These are phyloP conservation scores for Kwoniella newhampshirensis DNA, from an alignment of 768 basidiomycete species.

Conservation along the genomic window DNA sequence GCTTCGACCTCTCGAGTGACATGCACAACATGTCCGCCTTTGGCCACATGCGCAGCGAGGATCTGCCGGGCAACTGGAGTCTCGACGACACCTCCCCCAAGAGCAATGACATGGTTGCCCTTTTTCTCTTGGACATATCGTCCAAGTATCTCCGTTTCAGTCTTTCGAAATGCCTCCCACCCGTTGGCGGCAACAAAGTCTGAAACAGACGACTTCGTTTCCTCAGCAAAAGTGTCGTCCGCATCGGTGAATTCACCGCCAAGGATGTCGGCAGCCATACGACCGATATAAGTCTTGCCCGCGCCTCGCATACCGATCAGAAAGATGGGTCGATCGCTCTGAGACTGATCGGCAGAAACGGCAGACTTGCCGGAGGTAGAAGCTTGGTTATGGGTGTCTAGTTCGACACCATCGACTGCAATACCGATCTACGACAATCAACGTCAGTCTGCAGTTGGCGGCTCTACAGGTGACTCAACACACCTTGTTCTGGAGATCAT, in stretches of 20 bases:
- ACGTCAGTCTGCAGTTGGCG: constrained; percentile 8
- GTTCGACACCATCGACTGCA: constrained; percentile 78
- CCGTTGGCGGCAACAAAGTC: constrained; percentile 78
- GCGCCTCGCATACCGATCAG: constrained; percentile 95
- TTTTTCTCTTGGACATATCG: constrained; percentile 64
- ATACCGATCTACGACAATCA: constrained; percentile 78
- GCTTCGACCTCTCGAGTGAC: constrained; percentile 77
- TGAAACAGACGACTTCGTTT: constrained; percentile 64
- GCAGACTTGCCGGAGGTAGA: constrained; percentile 56
- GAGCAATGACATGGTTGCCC: constrained; percentile 72
- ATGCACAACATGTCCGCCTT: constrained; percentile 75
- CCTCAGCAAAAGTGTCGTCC: constrained; percentile 71
- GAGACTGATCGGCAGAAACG: constrained; percentile 12
- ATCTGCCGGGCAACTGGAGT: constrained; percentile 70
- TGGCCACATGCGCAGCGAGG: constrained; percentile 65
- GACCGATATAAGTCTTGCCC: constrained; percentile 86
- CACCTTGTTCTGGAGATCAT: constrained; percentile 93
- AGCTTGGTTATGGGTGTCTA: constrained; percentile 59
- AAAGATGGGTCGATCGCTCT: constrained; percentile 58
- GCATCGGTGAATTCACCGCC: constrained; percentile 79
- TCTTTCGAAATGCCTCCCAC: constrained; percentile 84
- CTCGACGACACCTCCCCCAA: constrained; percentile 95
- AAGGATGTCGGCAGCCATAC: constrained; percentile 70
- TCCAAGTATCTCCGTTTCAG: constrained; percentile 69
- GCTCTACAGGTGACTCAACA: constrained; percentile 15